Evolutionary conservation across 2,329 filamentous ascomycete species (phyloP).

Genomic region (Aspergillus tamarii): DNA sequence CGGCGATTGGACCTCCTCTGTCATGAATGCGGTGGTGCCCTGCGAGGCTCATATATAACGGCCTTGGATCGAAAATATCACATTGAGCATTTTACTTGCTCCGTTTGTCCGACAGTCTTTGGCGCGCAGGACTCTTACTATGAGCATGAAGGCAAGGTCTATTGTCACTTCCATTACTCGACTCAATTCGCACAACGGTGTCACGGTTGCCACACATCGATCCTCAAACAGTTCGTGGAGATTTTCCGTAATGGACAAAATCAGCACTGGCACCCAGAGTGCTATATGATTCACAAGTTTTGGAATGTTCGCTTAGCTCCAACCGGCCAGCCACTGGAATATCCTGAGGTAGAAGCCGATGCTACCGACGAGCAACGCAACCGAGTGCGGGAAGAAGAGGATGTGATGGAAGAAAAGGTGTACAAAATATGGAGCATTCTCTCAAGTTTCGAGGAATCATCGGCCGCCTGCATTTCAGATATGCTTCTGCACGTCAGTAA

Average conservation of each 20-base stretch:
- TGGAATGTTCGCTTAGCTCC: constrained; percentile 92
- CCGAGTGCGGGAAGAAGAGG: constrained; percentile 79
- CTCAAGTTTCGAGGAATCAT: constrained; percentile 96
- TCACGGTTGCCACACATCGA: constrained; percentile 95
- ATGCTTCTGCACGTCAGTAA: constrained; percentile 99
- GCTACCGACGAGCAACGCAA: constrained; percentile 72
- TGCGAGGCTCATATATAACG: constrained; percentile 97
- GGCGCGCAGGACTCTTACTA: constrained; percentile 98
- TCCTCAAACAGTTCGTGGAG: constrained; percentile 98
- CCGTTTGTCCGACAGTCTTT: constrained; percentile 95
- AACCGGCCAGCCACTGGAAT: constrained; percentile 56
- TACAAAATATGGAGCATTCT: constrained; percentile 98
- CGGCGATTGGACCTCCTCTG: constrained; percentile 87
- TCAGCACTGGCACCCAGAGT: constrained; percentile 99
- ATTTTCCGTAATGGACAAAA: constrained; percentile 98
- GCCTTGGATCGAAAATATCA: constrained; percentile 97
- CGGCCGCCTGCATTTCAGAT: constrained; percentile 96
- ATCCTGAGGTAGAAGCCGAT: constrained; percentile 52
- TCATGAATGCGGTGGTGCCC: constrained; percentile 85
- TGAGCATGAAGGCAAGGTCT: constrained; percentile 93
- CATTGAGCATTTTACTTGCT: constrained; percentile 98
- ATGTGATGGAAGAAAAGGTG: constrained; percentile 96
- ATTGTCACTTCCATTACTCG: constrained; percentile 98
- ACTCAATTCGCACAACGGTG: constrained; percentile 95
- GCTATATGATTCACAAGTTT: constrained; percentile 99